Conservation (phyloP, 2,329 filamentous ascomycete species). For the Aspergillus niger region DNA sequence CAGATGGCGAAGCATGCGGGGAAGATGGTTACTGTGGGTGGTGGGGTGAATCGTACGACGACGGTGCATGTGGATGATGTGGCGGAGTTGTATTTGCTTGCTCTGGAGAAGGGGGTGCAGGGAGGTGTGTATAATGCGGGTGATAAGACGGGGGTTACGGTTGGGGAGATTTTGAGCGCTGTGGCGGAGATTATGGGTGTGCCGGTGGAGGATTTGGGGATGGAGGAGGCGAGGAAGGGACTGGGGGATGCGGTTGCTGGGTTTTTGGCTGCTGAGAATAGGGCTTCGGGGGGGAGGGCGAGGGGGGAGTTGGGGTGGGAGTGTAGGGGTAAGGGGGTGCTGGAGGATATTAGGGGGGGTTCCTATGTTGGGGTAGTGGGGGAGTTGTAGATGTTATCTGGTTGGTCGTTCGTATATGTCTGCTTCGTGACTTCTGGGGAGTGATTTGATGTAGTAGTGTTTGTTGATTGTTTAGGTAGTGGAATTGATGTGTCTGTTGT, state of each 20-base stretch:
- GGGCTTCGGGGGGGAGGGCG: constrained; percentile 41
- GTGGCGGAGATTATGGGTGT: constrained; percentile 41
- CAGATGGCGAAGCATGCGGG: constrained; percentile 32
- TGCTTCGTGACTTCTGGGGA: no score
- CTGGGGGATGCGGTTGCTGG: constrained; percentile 35
- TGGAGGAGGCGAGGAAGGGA: constrained; percentile 30
- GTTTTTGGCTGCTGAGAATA: constrained; percentile 32
- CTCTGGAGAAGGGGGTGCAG: constrained; percentile 40
- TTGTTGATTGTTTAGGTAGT: no score
- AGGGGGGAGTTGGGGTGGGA: constrained; percentile 40
- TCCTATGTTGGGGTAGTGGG: constrained; percentile 23
- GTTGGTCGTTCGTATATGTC: no score
- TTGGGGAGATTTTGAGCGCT: constrained; percentile 21
- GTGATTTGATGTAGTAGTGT: not conserved
- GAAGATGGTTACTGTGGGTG: constrained; percentile 30
- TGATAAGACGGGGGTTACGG: constrained; percentile 37
- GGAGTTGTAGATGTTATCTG: constrained; percentile 11
- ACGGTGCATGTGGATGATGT: constrained; percentile 44
- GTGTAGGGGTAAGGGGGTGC: constrained; percentile 24
- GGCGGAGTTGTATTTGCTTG: constrained; percentile 40
- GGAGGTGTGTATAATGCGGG: constrained; percentile 43
- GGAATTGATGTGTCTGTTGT: no score
- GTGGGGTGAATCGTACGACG: constrained; percentile 41
- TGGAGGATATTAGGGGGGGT: constrained; percentile 34
- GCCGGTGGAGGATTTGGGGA: constrained; percentile 30